phyloP scores from a whole-genome alignment of 1,284 basidiomycete genomes.

The Sporisorium scitamineum region DNA sequence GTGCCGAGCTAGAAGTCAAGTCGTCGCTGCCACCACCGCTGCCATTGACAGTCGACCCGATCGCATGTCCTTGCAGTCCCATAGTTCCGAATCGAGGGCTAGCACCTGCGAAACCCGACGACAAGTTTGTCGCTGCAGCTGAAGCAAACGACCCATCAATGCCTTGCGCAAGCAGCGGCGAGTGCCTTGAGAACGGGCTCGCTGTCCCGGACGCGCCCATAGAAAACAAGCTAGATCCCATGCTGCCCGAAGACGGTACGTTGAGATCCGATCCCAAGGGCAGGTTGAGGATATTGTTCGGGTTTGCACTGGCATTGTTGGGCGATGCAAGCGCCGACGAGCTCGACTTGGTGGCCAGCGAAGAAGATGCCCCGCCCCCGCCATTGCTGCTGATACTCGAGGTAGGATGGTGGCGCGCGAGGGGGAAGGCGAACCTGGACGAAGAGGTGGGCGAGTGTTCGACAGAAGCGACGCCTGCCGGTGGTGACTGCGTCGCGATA shows the following conservation, averaged over 20 bases:
- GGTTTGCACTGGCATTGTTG: neutral
- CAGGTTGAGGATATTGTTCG: slow-evolving; percentile 27
- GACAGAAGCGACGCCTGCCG: slow-evolving; percentile 27
- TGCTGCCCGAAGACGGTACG: slow-evolving; percentile 17
- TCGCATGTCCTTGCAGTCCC: slow-evolving; percentile 11
- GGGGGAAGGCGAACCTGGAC: slow-evolving; percentile 49
- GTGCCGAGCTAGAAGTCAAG: slow-evolving; percentile 2
- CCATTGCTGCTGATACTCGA: slow-evolving; percentile 17
- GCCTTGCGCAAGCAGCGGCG: slow-evolving; percentile 32
- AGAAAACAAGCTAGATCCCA: slow-evolving; percentile 29
- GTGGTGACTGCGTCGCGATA: slow-evolving; percentile 28
- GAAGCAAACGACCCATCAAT: slow-evolving; percentile 16
- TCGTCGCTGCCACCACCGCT: slow-evolving; percentile 5
- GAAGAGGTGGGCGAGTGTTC: slow-evolving; percentile 52
- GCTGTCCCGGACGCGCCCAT: slow-evolving; percentile 22
- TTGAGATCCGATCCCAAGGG: slow-evolving; percentile 24
- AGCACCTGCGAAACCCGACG: slow-evolving; percentile 15
- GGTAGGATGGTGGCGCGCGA: slow-evolving; percentile 39
- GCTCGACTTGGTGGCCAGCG: slow-evolving; percentile 24
- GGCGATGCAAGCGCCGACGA: slow-evolving; percentile 27
- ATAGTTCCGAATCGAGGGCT: slow-evolving; percentile 38
- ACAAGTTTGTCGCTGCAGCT: neutral
- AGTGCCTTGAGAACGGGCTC: slow-evolving; percentile 37
- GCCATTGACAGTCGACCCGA: slow-evolving; percentile 1
- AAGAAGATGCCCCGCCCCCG: slow-evolving; percentile 1